A percentile compares a stretch with the other conserved stretches of the same genome.
Conservation (phyloP, 2,329 filamentous ascomycete species). For the Rutstroemia sp. region DNA sequence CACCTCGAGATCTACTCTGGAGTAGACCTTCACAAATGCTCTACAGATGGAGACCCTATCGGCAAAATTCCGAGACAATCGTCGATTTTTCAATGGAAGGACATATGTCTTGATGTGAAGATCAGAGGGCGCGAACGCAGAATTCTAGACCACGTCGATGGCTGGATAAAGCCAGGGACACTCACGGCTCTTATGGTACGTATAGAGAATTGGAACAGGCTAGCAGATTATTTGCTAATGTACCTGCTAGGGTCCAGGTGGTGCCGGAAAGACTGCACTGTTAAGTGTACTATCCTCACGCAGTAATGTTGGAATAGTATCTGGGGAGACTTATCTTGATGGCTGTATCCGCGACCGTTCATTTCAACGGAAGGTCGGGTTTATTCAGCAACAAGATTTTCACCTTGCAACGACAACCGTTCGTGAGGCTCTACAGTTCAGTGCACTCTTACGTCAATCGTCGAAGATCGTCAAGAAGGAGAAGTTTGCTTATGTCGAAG, state of each 20-base stretch:
- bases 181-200: constrained; percentile 56
- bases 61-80: constrained; percentile 6
- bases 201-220: background rate
- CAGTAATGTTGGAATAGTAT: constrained; percentile 82
- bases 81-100: constrained; percentile 18
- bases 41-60: background rate
- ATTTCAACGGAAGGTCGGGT: constrained; percentile 88
- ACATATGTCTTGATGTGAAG: constrained; percentile 63
- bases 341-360: constrained; percentile 51
- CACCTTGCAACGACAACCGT: constrained; percentile 80
- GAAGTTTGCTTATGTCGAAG: constrained; percentile 80
- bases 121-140: constrained; percentile 55
- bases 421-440: constrained; percentile 80
- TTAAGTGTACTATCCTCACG: constrained; percentile 73
- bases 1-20: constrained; percentile 8
- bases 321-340: constrained; percentile 68
- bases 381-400: constrained; percentile 66
- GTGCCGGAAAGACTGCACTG: constrained; percentile 80
- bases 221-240: background rate
- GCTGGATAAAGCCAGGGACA: constrained; percentile 65
- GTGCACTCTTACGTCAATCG: constrained; percentile 77
- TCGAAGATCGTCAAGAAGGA: constrained; percentile 61
- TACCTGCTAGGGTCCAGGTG: constrained; percentile 27
- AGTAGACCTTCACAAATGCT: constrained; percentile 12
- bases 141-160: constrained; percentile 60